Base-by-base conservation (phyloP, 495 filamentous ascomycete genomes). In the Daldinia childiae region DNA sequence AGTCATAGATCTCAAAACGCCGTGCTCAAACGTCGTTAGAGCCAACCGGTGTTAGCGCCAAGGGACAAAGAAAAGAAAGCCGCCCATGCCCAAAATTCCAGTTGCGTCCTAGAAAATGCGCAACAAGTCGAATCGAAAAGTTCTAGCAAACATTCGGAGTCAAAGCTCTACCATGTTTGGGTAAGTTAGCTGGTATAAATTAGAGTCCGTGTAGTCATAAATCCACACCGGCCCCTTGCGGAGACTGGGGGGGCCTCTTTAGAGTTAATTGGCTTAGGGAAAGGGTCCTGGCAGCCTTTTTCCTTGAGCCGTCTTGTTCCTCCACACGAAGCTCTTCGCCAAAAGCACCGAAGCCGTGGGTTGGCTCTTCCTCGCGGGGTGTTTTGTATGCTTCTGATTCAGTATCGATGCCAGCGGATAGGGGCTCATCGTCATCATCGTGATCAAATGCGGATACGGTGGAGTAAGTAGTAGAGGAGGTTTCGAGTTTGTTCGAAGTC, bases 261-360 rank as follows among this genome's bases (percentile, higher is more conserved):
- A 83, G 64, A 19, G 85, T 87, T 52, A 86, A 66, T 73, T 86
- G 84, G 50, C 85, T 83, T 43, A 87, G 60, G 36, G 82, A 84
- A 69, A 87, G 65, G 24, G 85, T 86, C 62, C 82, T 67, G 24
- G 83, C 81, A 4, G 81, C 78, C 65, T 80, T 82, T 64, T 73
- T 82, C 48, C 81, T 76, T 66, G 76, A 74, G 32, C 76, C 74
- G n/a, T 80, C 78, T n/a, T 74, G 68, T 29, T 73, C 76, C 11
- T 78, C 76, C n/a, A 74, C 75, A 17, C 68, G 68, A 30, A 81
- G 71, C 56, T 80, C 80, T 65, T 82, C 81, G 21, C 82, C 83
- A 65, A 85, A 85, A 17, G 79, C 82, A 5, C 81, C 84, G 56
- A 80, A 82, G 29, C 69, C 71, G 15, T 81, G 77, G 11, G 64